Conservation (phyloP, 352 stramenopile genomes). For the Aphanomyces cochlioides region DNA sequence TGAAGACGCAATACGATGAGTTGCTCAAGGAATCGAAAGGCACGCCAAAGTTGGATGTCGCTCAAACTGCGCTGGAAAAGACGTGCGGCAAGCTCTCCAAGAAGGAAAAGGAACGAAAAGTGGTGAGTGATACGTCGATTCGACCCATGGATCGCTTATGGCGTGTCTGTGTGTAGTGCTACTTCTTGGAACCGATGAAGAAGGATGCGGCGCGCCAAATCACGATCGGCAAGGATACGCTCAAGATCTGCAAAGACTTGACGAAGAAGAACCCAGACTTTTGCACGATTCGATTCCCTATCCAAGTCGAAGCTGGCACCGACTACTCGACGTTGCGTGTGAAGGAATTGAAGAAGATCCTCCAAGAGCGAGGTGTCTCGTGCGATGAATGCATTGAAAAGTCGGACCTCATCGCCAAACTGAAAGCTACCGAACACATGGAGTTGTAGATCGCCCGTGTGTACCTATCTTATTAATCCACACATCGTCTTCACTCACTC, state of each 20-base stretch:
- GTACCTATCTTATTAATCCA: slow-evolving; percentile 15
- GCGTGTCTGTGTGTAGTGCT: slow-evolving; percentile 68
- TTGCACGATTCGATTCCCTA: slow-evolving; percentile 90
- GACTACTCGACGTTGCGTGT: slow-evolving; percentile 94
- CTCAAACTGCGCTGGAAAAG: slow-evolving; percentile 80
- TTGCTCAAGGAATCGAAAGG: slow-evolving; percentile 70
- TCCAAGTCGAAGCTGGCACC: slow-evolving; percentile 92
- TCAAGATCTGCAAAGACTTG: slow-evolving; percentile 92
- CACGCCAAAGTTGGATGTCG: slow-evolving; percentile 68
- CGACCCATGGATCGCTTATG: slow-evolving; percentile 29
- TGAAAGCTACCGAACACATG: slow-evolving; percentile 88
- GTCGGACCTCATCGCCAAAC: slow-evolving; percentile 92
- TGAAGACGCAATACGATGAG: slow-evolving; percentile 69
- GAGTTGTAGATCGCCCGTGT: slow-evolving; percentile 61
- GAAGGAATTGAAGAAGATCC: slow-evolving; percentile 94
- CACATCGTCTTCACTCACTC: too few relatives aligned
- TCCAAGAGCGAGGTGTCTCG: slow-evolving; percentile 87
- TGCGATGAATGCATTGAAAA: slow-evolving; percentile 94
- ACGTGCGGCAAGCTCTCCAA: slow-evolving; percentile 79
- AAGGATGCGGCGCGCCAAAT: slow-evolving; percentile 91
- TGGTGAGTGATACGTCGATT: slow-evolving; percentile 47
- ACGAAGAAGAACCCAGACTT: slow-evolving; percentile 95
- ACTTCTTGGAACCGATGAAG: slow-evolving; percentile 93
- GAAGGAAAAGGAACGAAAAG: slow-evolving; percentile 87
- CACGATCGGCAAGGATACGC: slow-evolving; percentile 87